Evolutionary conservation across 2,329 filamentous ascomycete species (phyloP), one percentile per base, ranked within the genome.

Genomic region (Pseudocercospora macadamiae): DNA sequence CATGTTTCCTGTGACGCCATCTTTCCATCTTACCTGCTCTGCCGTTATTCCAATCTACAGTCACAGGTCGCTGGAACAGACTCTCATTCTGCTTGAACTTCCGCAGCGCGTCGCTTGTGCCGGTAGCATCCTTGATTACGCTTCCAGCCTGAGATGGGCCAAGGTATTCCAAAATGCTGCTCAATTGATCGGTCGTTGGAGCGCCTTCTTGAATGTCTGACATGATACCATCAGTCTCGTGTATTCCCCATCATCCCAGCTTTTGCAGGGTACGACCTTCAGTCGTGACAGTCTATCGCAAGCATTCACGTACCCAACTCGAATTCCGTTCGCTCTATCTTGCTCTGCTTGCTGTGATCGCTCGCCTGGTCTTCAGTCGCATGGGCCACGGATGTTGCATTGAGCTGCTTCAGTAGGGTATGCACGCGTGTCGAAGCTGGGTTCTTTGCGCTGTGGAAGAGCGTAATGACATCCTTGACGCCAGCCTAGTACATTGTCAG

Each of bases 31-130:
- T 75, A 78, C 89, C 80, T 47, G 88, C 93, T 74, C 86, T 89
- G 64, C 93, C 95, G 74, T 93, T 93, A 73, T 89, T 91, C 95
- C 95, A 97, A 74, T 97, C 93, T 53, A 97, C 93, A 59, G 89
- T 90, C 73, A 97, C 77, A 23, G 93, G 93, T 66, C 88, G 79
- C 69, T 89, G 79, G 74, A 97, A 93, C 68, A 75, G 85, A 26
- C 86, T 82, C 1, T 78, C 77, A 75, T 84, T 87, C 76, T 89
- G 82, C 74, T 89, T 90, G 70, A 96, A 86, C 76, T 85, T 89
- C 76, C 84, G 89, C 71, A 97, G 66, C 2, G 93, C 95, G 75
- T 97, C 93, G 62, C 83, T 83, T 70, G 88, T 84, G 63, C 86
- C 85, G 21, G 76, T 83, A 4, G 95, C 93, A 4, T 90, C 93